These are phyloP conservation scores for Ophiostoma tasmaniense DNA, from an alignment of 2,329 filamentous ascomycete species.

Conservation along the genomic window DNA sequence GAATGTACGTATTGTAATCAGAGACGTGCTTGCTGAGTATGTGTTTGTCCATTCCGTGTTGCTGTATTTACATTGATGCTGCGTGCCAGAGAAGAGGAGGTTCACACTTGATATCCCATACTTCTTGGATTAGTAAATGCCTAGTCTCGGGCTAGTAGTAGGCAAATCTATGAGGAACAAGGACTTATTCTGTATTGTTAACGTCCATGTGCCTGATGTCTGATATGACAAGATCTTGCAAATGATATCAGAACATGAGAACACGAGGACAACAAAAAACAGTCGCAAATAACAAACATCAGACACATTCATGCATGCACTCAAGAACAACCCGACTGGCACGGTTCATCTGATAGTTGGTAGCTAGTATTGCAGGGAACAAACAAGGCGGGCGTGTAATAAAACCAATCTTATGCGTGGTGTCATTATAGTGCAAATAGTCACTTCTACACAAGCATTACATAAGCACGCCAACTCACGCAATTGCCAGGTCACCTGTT, in stretches of 20 bases:
- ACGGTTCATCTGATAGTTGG: neutral
- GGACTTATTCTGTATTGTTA: neutral
- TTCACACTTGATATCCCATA: no score
- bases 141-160: no score
- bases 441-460: neutral
- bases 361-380: neutral
- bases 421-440: neutral
- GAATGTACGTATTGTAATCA: no score
- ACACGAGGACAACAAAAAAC: neutral
- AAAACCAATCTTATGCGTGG: neutral
- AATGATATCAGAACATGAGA: neutral
- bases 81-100: neutral
- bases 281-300: neutral
- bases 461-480: neutral
- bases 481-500: neutral
- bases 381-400: neutral
- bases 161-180: no score
- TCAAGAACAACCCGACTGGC: neutral
- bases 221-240: neutral
- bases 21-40: no score
- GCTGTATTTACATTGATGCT: neutral
- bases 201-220: neutral
- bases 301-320: neutral
- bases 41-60: neutral
- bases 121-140: no score